Evolutionary conservation across 2,329 filamentous ascomycete species (phyloP).

Genomic region (Colletotrichum higginsianum): DNA sequence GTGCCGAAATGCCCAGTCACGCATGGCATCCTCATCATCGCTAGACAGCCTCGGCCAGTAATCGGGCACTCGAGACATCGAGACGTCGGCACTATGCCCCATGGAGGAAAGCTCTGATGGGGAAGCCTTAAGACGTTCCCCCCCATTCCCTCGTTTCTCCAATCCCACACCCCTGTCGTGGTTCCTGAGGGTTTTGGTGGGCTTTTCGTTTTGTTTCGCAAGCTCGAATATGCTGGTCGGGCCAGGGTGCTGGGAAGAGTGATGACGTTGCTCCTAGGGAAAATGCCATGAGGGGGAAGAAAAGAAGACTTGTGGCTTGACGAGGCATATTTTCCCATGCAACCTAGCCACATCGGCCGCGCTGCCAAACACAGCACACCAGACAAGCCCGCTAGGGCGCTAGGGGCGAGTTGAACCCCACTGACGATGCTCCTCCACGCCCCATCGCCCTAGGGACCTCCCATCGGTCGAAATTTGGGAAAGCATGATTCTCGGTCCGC

Average conservation of each 20-base stretch:
- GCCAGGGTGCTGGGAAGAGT: neutral
- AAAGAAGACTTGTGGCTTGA: constrained; percentile 1
- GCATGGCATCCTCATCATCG: constrained; percentile 31
- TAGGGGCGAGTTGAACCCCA: constrained; percentile 14
- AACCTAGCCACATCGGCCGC: neutral
- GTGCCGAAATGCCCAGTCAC: constrained; percentile 17
- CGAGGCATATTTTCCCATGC: neutral
- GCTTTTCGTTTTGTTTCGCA: neutral
- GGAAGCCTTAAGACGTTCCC: neutral
- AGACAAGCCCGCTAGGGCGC: constrained; percentile 7
- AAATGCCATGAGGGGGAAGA: too few relatives aligned
- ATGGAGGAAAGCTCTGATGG: constrained; percentile 23
- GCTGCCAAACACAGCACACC: neutral
- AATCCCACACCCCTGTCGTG: neutral
- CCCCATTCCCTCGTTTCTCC: neutral
- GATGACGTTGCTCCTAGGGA: constrained; percentile 12
- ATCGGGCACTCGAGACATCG: constrained; percentile 28
- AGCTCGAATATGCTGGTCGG: neutral
- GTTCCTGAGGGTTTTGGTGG: too few relatives aligned
- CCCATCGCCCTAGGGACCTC: neutral
- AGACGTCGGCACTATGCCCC: constrained; percentile 23
- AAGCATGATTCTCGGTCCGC: constrained; percentile 4
- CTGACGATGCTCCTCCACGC: constrained; percentile 32
- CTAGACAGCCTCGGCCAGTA: constrained; percentile 21
- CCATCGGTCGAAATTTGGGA: neutral